Base-by-base conservation (phyloP, 2,329 filamentous ascomycete species). In the Fusarium sp. region DNA sequence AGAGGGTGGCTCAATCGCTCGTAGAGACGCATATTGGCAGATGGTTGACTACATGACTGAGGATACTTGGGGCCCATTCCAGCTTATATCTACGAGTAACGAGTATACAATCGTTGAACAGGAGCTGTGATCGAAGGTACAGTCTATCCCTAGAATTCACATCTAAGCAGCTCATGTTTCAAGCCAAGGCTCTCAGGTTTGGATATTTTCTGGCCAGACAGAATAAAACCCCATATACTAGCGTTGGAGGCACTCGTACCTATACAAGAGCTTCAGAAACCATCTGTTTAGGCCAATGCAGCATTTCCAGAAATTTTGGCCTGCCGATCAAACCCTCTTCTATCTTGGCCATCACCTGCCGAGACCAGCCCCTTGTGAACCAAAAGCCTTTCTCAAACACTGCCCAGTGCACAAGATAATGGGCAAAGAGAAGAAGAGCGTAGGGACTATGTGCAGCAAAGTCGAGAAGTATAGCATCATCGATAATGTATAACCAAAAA, bases 11-110 rank as follows among this genome's bases (percentile, higher is more conserved):
- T 81, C 79, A 3, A 55, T 60, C 9, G 32, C 71, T 9, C 75
- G 79, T 12, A 70, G 60, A 17, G 79, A 81, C 8, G 81, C 81
- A 4, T 83, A 82, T 46, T 44, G 60, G 10, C 71, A 69, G n/a
- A 82, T 81, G 76, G 58, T 79, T 0, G 65, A 68, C 20, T 80
- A 80, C 35, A 54, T 75, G 8, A 56, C 62, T 10, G 73, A 73
- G 9, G 75, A 69, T 9, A 68, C 70, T 4, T 83, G 82, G 81
- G 64, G 54, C 6, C 49, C 78, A 0, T 76, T 83, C 12, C 66
- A 72, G 5, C 71, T 83, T 13, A 72, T 84, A 33, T 83, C 81
- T 1, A 81, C 80, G 2, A 78, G 67, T 33, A 70, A 77, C 26
- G 73, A 81, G 37, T 79, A 83, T 50, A 79, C 75, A 2, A 45